phyloP scores from a whole-genome alignment of 768 basidiomycete genomes.

The Porpolomopsis calyptriformis region DNA sequence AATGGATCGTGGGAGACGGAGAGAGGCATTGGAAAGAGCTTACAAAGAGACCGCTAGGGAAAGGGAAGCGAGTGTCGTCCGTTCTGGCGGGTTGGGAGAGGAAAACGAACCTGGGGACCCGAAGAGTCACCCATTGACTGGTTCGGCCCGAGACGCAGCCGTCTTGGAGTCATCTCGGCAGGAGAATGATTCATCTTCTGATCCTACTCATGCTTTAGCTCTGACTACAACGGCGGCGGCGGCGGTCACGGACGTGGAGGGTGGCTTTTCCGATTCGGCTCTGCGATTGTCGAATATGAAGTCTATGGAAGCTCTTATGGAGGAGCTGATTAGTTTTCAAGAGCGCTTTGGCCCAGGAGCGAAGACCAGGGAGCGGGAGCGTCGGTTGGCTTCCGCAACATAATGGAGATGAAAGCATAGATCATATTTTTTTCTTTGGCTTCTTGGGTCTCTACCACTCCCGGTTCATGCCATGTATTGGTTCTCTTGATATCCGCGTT shows the following conservation, averaged over 20 bases:
- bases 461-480: too few species aligned
- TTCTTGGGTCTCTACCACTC: too few species aligned
- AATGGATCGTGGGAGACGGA: slow-evolving; percentile 56
- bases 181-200: not conserved
- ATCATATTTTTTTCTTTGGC: not conserved
- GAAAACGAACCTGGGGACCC: not conserved
- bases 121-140: not conserved
- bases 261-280: not conserved
- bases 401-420: not conserved
- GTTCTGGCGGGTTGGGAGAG: not conserved
- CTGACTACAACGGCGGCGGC: not conserved
- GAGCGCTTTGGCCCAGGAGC: slow-evolving; percentile 64
- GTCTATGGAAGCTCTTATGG: slow-evolving; percentile 86
- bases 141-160: not conserved
- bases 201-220: not conserved
- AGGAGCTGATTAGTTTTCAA: slow-evolving; percentile 81
- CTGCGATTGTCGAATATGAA: slow-evolving; percentile 44
- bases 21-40: slow-evolving; percentile 54
- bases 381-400: slow-evolving; percentile 26
- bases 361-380: slow-evolving; percentile 42
- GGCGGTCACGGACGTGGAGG: not conserved
- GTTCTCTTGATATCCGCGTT: too few species aligned
- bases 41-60: slow-evolving; percentile 26
- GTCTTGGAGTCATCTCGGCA: not conserved
- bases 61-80: not conserved